Percentiles rank a stretch among this genome's conserved stretches.
Conservation (phyloP, 2,329 filamentous ascomycete genomes). For the Cercospora nicotianae region DNA sequence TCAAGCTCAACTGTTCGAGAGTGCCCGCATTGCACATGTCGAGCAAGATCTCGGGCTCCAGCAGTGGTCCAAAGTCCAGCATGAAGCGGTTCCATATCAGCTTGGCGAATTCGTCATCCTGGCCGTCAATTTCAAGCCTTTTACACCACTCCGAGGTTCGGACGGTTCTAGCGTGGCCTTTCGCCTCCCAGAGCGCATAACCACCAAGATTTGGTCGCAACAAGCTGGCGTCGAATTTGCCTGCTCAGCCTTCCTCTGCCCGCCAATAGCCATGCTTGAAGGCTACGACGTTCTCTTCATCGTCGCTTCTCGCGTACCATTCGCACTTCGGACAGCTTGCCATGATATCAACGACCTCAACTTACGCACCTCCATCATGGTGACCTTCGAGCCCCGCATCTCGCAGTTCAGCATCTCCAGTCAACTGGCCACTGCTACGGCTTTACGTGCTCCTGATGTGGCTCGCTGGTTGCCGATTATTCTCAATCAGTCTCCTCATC, state of each 20-base stretch:
- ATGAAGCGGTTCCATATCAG: conserved; percentile 17
- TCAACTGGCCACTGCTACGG: conserved; percentile 16
- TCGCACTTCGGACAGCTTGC: conserved; percentile 4
- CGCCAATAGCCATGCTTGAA: conserved; percentile 5
- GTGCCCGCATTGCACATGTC: conserved; percentile 13
- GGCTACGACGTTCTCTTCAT: conserved; percentile 22
- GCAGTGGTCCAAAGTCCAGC: conserved; percentile 21
- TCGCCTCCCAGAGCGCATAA: conserved; percentile 22
- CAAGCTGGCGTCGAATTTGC: neutral
- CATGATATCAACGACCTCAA: conserved; percentile 1
- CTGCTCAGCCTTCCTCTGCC: neutral
- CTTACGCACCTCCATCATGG: neutral
- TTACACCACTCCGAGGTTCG: conserved; percentile 10
- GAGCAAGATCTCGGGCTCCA: conserved; percentile 20
- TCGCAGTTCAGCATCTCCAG: conserved; percentile 7
- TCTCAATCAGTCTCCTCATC: conserved; percentile 20
- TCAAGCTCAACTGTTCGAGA: conserved; percentile 22
- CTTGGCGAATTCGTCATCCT: conserved; percentile 20
- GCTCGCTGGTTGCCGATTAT: conserved; percentile 21
- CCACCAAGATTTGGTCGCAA: conserved; percentile 1
- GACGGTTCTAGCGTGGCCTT: conserved; percentile 50
- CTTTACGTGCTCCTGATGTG: conserved; percentile 16
- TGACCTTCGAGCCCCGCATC: conserved; percentile 10
- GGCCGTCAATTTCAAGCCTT: conserved; percentile 20
- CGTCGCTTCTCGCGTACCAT: neutral